Percentiles rank a stretch among this genome's conserved stretches.
phyloP scores from a whole-genome alignment of 1,284 basidiomycete genomes.

The Cryptococcus neoformans region DNA sequence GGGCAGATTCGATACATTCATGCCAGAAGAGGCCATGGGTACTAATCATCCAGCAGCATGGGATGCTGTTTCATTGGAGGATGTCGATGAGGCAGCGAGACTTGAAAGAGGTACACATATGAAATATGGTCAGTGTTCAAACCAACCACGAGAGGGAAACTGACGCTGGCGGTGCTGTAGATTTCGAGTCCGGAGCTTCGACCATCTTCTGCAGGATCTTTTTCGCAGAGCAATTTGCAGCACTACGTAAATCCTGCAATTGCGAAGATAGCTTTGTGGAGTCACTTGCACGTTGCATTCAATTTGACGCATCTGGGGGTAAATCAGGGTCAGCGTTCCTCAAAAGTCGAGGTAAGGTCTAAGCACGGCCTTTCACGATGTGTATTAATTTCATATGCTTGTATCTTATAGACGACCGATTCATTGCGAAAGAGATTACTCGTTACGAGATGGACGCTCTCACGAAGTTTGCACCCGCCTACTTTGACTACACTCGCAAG shows the following conservation, averaged over 20 bases:
- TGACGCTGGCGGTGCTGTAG: conserved; percentile 50
- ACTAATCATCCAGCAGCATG: conserved; percentile 61
- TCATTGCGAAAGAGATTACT: conserved; percentile 97
- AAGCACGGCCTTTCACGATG: not conserved
- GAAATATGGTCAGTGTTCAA: conserved; percentile 42
- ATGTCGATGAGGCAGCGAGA: conserved; percentile 36
- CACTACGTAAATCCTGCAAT: conserved; percentile 83
- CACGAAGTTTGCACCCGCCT: conserved; percentile 95
- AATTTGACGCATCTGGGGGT: conserved; percentile 94
- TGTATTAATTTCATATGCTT: not conserved
- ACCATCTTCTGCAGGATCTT: conserved; percentile 95
- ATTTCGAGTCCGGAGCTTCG: conserved; percentile 83
- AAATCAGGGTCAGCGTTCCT: conserved; percentile 97
- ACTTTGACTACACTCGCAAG: conserved; percentile 95
- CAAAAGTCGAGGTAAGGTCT: conserved; percentile 75
- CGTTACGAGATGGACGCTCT: conserved; percentile 89
- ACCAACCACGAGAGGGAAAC: not conserved
- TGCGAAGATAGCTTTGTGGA: conserved; percentile 93
- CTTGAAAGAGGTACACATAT: conserved; percentile 45
- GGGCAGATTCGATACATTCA: conserved; percentile 45
- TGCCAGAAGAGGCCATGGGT: conserved; percentile 26
- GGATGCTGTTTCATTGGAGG: conserved; percentile 69
- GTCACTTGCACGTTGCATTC: conserved; percentile 87
- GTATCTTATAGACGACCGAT: conserved; percentile 76
- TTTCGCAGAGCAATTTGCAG: conserved; percentile 97